phyloP scores from a whole-genome alignment of 768 basidiomycete species.

The Phaffia australis region DNA sequence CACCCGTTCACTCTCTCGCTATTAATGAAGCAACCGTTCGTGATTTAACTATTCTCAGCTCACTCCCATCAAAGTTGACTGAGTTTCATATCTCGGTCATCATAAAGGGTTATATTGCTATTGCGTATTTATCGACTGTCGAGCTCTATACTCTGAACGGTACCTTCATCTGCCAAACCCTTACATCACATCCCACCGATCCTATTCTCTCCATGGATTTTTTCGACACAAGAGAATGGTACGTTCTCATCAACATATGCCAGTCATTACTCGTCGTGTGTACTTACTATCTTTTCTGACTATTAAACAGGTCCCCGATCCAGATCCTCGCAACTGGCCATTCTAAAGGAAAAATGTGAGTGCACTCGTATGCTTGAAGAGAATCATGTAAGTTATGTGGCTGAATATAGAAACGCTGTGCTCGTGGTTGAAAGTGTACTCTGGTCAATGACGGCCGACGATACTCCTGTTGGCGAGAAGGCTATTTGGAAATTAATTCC shows the following conservation, averaged over 20 bases:
- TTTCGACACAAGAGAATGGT: slow-evolving; percentile 71
- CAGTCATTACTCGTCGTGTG: background rate
- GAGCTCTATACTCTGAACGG: slow-evolving; percentile 81
- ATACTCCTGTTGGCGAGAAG: slow-evolving; percentile 50
- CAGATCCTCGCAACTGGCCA: slow-evolving; percentile 65
- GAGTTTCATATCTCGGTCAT: slow-evolving; percentile 6
- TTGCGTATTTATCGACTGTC: slow-evolving; percentile 60
- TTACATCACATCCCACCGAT: slow-evolving; percentile 51
- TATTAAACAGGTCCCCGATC: background rate
- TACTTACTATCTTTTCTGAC: background rate
- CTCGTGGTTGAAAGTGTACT: background rate
- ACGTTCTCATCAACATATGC: slow-evolving; percentile 40
- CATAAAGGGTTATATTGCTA: slow-evolving; percentile 70
- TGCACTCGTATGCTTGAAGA: no score
- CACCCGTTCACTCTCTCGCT: slow-evolving; percentile 53
- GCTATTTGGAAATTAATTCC: slow-evolving; percentile 67
- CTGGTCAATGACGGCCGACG: background rate
- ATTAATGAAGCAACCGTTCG: slow-evolving; percentile 80
- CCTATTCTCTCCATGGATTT: slow-evolving; percentile 65
- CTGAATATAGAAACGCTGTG: background rate
- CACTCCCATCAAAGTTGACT: slow-evolving; percentile 1
- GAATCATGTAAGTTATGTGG: background rate
- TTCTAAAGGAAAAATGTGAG: slow-evolving; percentile 55
- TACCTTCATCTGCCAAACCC: slow-evolving; percentile 30
- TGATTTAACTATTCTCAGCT: slow-evolving; percentile 14